Conservation (phyloP, 2,329 filamentous ascomycete genomes). For the Annulohypoxylon truncatum region DNA sequence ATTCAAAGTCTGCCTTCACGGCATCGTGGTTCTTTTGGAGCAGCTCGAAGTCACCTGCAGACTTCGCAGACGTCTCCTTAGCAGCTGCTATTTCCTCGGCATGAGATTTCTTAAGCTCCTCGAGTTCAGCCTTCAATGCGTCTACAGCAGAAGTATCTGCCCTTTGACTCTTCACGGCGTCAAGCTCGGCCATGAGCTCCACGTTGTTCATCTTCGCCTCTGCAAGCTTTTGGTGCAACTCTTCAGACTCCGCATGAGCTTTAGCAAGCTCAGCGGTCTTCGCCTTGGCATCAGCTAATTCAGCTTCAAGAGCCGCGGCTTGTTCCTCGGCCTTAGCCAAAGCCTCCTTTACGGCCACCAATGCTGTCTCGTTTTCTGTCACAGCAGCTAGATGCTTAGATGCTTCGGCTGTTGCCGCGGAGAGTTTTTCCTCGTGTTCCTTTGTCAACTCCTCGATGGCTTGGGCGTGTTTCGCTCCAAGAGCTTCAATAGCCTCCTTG, state of each 20-base stretch:
- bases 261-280: constrained; percentile 56
- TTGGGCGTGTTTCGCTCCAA: constrained; percentile 58
- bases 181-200: constrained; percentile 69
- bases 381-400: constrained; percentile 49
- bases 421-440: constrained; percentile 49
- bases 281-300: constrained; percentile 52
- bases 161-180: constrained; percentile 67
- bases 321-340: constrained; percentile 49
- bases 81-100: constrained; percentile 57
- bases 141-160: constrained; percentile 67
- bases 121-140: constrained; percentile 62
- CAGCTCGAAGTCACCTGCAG: constrained; percentile 45
- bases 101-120: constrained; percentile 60
- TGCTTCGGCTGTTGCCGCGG: constrained; percentile 46
- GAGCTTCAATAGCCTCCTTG: constrained; percentile 48
- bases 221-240: constrained; percentile 65
- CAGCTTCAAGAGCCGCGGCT: constrained; percentile 48
- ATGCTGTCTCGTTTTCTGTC: constrained; percentile 50
- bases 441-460: constrained; percentile 61
- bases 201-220: constrained; percentile 71
- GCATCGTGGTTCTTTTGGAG: constrained; percentile 50
- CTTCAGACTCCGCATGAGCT: constrained; percentile 60
- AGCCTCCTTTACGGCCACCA: constrained; percentile 51
- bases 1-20: constrained; percentile 49
- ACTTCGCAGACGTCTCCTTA: constrained; percentile 50